A percentile compares a stretch with the other conserved stretches of the same genome.
phyloP scores from a whole-genome alignment of 805 yeast genomes.

The Saccharomycopsis vini region DNA sequence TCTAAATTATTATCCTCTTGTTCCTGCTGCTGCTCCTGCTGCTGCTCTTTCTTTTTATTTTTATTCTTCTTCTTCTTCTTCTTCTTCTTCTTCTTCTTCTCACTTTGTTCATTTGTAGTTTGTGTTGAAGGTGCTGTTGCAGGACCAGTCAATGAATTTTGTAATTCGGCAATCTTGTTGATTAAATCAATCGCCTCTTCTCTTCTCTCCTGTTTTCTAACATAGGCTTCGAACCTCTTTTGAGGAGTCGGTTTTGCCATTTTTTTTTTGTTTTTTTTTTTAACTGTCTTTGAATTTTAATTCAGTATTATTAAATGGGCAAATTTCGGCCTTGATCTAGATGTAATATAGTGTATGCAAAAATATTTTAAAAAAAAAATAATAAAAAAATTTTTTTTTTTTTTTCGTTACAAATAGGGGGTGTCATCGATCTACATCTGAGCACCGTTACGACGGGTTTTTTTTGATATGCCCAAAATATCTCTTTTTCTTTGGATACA shows the following conservation, averaged over 20 bases:
- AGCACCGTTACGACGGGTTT: too few species aligned
- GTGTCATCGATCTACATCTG: too few species aligned
- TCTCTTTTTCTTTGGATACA: neutral
- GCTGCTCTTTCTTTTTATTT: conserved; percentile 18
- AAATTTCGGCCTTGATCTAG: too few species aligned
- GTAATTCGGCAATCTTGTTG: conserved; percentile 13
- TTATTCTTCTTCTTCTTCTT: conserved; percentile 38
- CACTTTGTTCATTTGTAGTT: conserved; percentile 59
- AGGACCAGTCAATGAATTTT: conserved; percentile 1
- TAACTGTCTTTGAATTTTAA: too few species aligned
- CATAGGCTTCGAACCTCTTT: conserved; percentile 15
- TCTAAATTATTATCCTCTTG: conserved; percentile 21
- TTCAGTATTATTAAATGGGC: too few species aligned
- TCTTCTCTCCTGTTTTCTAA: conserved; percentile 16
- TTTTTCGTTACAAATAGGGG: too few species aligned
- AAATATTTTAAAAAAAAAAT: too few species aligned
- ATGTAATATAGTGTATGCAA: too few species aligned
- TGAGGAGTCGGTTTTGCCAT: conserved; percentile 8
- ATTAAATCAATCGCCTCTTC: conserved; percentile 34
- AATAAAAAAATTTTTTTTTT: too few species aligned
- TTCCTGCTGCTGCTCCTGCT: too few species aligned
- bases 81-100: conserved; percentile 55
- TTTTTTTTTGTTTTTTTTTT: too few species aligned
- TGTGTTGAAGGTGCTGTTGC: neutral
- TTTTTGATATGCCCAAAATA: too few species aligned